Percentiles rank a stretch among this genome's conserved stretches.
These are phyloP conservation scores for Galium porrigens DNA, from an alignment of 305 asterid species.

Conservation along the genomic window DNA sequence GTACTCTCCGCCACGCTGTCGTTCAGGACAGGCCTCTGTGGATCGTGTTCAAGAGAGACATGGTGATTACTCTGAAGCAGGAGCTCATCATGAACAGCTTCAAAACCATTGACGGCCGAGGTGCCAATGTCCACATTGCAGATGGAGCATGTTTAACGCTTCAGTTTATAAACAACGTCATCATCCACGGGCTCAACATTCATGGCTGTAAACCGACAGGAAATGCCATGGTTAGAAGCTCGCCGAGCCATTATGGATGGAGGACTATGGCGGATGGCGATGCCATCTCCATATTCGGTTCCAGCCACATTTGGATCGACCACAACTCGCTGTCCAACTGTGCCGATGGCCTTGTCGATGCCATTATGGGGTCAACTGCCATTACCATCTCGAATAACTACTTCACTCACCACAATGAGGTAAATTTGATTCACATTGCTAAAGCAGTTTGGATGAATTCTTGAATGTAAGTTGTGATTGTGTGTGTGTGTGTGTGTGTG, in stretches of 20 bases:
- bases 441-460: background rate
- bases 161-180: slow-evolving; percentile 41
- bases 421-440: slow-evolving; percentile 1
- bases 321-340: slow-evolving; percentile 53
- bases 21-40: slow-evolving; percentile 56
- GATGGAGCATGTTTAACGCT: slow-evolving; percentile 45
- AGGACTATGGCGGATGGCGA: slow-evolving; percentile 65
- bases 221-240: slow-evolving; percentile 60
- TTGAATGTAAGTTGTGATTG: background rate
- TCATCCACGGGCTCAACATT: slow-evolving; percentile 55
- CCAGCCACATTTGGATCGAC: slow-evolving; percentile 67
- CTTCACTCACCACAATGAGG: slow-evolving; percentile 64
- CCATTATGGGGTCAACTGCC: slow-evolving; percentile 58
- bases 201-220: slow-evolving; percentile 61
- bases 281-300: slow-evolving; percentile 50
- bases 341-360: slow-evolving; percentile 57
- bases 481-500: background rate
- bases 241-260: slow-evolving; percentile 46
- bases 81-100: slow-evolving; percentile 63
- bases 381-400: slow-evolving; percentile 56
- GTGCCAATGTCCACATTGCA: slow-evolving; percentile 56
- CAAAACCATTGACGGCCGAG: slow-evolving; percentile 72
- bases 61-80: slow-evolving; percentile 51
- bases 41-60: slow-evolving; percentile 60
- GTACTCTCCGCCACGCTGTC: slow-evolving; percentile 61